Conservation (phyloP, 139 green algal genomes). For the Spirogloea muscicola region DNA sequence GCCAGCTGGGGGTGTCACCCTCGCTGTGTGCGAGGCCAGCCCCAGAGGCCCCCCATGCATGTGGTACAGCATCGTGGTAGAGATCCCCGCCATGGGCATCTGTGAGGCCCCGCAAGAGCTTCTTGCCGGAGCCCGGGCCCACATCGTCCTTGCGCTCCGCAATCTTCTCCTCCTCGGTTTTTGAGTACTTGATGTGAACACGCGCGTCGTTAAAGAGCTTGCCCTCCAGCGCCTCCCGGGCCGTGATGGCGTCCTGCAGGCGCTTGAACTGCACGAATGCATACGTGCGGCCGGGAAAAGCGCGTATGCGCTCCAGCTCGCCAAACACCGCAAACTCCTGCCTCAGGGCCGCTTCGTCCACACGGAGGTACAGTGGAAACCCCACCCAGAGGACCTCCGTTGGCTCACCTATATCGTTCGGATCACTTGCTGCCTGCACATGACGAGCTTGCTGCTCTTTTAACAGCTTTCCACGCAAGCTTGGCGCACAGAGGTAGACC, state of each 20-base stretch:
- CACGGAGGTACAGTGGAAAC: constrained; percentile 31
- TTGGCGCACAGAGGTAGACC: no score
- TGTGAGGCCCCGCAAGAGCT: no score
- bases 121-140: no score
- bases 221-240: constrained; percentile 7
- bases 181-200: constrained; percentile 36
- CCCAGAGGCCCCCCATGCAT: no score
- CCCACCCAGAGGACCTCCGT: constrained; percentile 33
- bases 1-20: no score
- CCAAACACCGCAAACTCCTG: constrained; percentile 10
- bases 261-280: constrained; percentile 38
- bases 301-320: constrained; percentile 20
- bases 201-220: constrained; percentile 40
- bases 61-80: no score
- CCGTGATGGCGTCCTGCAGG: constrained; percentile 11
- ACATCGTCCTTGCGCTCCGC: neutral
- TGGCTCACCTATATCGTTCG: no score
- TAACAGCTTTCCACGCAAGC: no score
- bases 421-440: no score
- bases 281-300: constrained; percentile 38
- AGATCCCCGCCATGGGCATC: no score
- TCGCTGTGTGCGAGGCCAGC: no score
- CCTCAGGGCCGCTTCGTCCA: constrained; percentile 15
- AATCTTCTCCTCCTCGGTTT: neutral
- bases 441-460: no score